A percentile compares a stretch with the other conserved stretches of the same genome.
Conservation (phyloP, 1,139 yeast species). For the Meyerozyma elateridarum region DNA sequence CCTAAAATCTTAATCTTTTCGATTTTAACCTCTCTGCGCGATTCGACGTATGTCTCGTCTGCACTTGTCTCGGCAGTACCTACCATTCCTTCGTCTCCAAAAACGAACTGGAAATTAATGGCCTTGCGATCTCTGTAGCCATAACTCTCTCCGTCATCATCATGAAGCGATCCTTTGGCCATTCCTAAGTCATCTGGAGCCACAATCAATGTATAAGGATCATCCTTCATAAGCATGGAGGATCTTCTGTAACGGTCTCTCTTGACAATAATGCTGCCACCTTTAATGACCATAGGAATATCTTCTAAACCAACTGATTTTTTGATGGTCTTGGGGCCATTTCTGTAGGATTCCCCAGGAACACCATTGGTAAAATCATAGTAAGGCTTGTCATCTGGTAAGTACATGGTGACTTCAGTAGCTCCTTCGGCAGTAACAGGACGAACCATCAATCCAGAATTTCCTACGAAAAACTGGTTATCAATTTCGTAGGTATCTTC, state of each 20-base stretch:
- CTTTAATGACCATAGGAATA: slow-evolving; percentile 70
- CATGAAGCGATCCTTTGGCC: slow-evolving; percentile 18
- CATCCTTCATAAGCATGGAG: slow-evolving; percentile 66
- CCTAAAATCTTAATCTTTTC: slow-evolving; percentile 62
- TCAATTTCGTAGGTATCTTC: slow-evolving; percentile 55
- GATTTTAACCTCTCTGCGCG: slow-evolving; percentile 31
- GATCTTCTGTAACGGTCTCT: slow-evolving; percentile 80
- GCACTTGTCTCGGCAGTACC: slow-evolving; percentile 18
- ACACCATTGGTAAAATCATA: slow-evolving; percentile 49
- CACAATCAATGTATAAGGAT: slow-evolving; percentile 68
- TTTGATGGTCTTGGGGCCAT: slow-evolving; percentile 15
- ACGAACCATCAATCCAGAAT: slow-evolving; percentile 68
- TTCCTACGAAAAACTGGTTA: slow-evolving; percentile 79
- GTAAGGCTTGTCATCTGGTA: slow-evolving; percentile 66
- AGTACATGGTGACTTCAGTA: slow-evolving; percentile 37
- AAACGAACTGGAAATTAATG: slow-evolving; percentile 34
- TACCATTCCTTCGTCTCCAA: slow-evolving; percentile 10
- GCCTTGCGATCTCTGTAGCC: slow-evolving; percentile 49
- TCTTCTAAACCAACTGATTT: slow-evolving; percentile 48
- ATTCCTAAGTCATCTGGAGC: slow-evolving; percentile 19
- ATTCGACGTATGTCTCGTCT: slow-evolving; percentile 13
- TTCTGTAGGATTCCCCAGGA: not conserved
- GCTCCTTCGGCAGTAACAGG: slow-evolving; percentile 69
- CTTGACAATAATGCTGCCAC: slow-evolving; percentile 69
- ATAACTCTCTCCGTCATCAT: slow-evolving; percentile 37